These are phyloP conservation scores for Withania somnifera DNA, from an alignment of 305 asterid genomes.

Conservation along the genomic window DNA sequence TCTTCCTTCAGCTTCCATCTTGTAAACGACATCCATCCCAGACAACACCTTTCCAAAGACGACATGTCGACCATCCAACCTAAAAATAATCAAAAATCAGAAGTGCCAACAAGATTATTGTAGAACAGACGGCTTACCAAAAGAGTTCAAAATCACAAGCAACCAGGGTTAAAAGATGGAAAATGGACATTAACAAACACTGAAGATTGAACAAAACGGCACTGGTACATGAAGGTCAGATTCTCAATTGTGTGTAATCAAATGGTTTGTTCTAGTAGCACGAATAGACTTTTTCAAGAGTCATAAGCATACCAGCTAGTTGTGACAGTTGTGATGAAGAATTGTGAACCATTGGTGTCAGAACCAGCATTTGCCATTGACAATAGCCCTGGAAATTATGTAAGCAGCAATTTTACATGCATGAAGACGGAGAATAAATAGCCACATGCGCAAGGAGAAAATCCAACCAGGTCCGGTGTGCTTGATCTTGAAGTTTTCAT, in stretches of 20 bases:
- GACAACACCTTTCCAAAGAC: conserved; percentile 93
- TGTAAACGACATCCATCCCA: conserved; percentile 94
- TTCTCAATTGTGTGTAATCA: background rate
- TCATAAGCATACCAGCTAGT: conserved; percentile 49
- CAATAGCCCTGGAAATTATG: conserved; percentile 21
- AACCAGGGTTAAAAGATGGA: background rate
- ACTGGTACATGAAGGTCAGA: background rate
- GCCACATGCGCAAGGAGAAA: background rate
- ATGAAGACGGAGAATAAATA: background rate
- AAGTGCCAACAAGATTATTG: background rate
- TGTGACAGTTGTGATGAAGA: conserved; percentile 59
- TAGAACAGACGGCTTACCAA: background rate
- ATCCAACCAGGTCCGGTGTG: conserved; percentile 85
- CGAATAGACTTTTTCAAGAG: background rate
- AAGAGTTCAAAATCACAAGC: background rate
- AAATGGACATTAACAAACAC: background rate
- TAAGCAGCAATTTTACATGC: background rate
- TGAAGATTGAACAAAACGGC: background rate
- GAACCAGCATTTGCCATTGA: conserved; percentile 58
- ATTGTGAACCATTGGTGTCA: conserved; percentile 59
- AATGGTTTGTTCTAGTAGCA: background rate
- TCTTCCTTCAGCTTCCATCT: conserved; percentile 84
- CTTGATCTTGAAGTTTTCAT: conserved; percentile 91
- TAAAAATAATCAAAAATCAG: conserved; percentile 11
- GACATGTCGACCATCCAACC: conserved; percentile 94